These are phyloP conservation scores for Leccinum subspadiceum DNA, from an alignment of 1,284 basidiomycete genomes.

Conservation along the genomic window DNA sequence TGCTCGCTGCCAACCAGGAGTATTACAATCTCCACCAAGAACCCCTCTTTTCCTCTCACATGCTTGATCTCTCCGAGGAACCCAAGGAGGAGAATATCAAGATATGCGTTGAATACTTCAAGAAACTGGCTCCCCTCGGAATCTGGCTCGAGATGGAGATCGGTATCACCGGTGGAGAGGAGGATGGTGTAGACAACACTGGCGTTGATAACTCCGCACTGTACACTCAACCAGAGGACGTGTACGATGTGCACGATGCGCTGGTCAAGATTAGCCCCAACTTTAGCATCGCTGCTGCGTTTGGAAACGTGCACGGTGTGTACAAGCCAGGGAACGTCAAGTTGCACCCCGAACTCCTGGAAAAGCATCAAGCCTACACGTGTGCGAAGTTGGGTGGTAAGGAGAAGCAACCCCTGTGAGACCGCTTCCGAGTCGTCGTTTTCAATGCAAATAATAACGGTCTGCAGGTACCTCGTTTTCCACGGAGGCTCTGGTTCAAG, in stretches of 20 bases:
- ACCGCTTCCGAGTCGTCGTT: conserved; percentile 12
- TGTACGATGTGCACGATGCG: conserved; percentile 89
- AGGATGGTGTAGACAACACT: conserved; percentile 98
- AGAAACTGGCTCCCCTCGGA: conserved; percentile 90
- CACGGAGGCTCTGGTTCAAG: conserved; percentile 98
- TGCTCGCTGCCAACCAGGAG: conserved; percentile 95
- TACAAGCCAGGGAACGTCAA: conserved; percentile 85
- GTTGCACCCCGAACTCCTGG: conserved; percentile 89
- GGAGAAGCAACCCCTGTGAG: conserved; percentile 79
- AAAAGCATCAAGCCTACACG: conserved; percentile 87
- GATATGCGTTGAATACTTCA: conserved; percentile 93
- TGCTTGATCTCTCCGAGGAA: conserved; percentile 99
- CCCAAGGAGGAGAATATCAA: conserved; percentile 97
- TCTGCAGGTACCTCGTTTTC: conserved; percentile 92
- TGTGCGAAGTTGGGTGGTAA: conserved; percentile 68
- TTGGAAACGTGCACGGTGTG: conserved; percentile 87
- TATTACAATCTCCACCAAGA: conserved; percentile 91
- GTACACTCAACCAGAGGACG: conserved; percentile 98
- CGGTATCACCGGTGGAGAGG: conserved; percentile 99
- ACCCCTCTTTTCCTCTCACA: conserved; percentile 98
- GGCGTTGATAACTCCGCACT: conserved; percentile 90
- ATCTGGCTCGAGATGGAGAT: conserved; percentile 99
- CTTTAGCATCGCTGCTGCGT: conserved; percentile 89
- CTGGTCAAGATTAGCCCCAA: conserved; percentile 86
- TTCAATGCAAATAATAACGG: background rate